phyloP scores from a whole-genome alignment of 2,329 filamentous ascomycete genomes.

The Scedosporium dehoogii region DNA sequence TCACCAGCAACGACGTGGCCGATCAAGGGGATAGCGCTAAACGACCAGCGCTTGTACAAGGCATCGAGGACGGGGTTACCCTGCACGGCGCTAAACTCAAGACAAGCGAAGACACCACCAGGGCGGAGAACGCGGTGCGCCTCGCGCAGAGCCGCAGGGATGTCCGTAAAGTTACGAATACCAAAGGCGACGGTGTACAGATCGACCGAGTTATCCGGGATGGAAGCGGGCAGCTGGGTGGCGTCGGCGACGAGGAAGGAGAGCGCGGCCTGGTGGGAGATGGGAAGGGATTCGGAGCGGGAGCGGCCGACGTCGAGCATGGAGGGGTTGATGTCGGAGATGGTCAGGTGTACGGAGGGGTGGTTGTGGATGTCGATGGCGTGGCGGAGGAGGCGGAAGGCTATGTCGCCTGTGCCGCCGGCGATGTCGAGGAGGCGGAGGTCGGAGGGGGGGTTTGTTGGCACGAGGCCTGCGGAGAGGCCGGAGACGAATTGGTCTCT shows the following conservation, averaged over 20 bases:
- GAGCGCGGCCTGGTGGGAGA: conserved; percentile 44
- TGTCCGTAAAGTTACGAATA: conserved; percentile 94
- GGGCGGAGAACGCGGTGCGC: conserved; percentile 85
- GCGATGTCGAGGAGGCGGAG: conserved; percentile 89
- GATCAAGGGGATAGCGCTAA: conserved; percentile 86
- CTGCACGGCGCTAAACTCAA: conserved; percentile 85
- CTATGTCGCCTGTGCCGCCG: conserved; percentile 94
- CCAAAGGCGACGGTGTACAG: conserved; percentile 97
- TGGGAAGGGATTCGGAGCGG: conserved; percentile 50
- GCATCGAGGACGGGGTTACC: conserved; percentile 68
- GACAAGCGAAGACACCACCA: conserved; percentile 88
- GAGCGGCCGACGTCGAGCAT: conserved; percentile 88
- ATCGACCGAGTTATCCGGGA: conserved; percentile 68
- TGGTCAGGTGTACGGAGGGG: conserved; percentile 71
- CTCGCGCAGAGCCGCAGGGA: conserved; percentile 70
- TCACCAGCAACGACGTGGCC: conserved; percentile 92
- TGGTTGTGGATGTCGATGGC: conserved; percentile 73
- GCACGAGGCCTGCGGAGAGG: conserved; percentile 67
- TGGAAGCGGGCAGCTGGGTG: conserved; percentile 53
- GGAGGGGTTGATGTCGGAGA: conserved; percentile 90
- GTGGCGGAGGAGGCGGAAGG: conserved; percentile 90
- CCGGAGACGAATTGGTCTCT: conserved; percentile 86
- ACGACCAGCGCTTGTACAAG: conserved; percentile 92
- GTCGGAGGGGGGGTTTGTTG: conserved; percentile 31
- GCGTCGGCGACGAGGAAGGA: conserved; percentile 87